Base-by-base conservation (phyloP, 495 filamentous ascomycete genomes). In the Hypoxylon perforatum region DNA sequence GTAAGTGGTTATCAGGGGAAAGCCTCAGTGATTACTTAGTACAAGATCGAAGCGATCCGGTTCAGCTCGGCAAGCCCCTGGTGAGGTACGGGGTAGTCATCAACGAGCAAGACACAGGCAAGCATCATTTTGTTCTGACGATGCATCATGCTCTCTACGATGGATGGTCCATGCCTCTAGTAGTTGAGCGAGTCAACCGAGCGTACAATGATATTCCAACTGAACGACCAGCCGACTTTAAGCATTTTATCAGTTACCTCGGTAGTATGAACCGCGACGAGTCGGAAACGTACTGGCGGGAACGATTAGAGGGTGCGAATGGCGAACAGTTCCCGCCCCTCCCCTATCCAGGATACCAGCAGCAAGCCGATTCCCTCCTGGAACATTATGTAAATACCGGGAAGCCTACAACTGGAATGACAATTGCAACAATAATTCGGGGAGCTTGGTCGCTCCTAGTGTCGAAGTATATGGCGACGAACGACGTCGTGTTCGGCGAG, bases 141-240 rank as follows among this genome's bases (percentile, higher is more conserved):
- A 80, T 88, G 48, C 88, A 91, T 60, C 89, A 92, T 56, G 84
- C 85, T 1, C 68, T 91, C 1, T 92, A 91, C 59, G 89, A 92
- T 53, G 88, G 88, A 15, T 90, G 87, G 86, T 87, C 82, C 7
- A 81, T 87, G 73, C 78, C 80, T 5, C 66, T 89, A 0, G 77
- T 90, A 11, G 76, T 88, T 5, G 76, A 87, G 14, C 77, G 84
- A 52, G 81, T 89, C 18, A 81, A 81, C 48, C 68, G 69, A 6
- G 69, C 74, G 6, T 82, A 81, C 45, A 54, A 63, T 4, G 69
- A 71, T 11, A 67, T 70, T 4, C 11, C 55, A 8, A 68, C 69
- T 0, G 84, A 81, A 55, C 83, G 85, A 74, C 78, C 78, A 4
- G 72, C 78, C 12, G 73, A 78, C 10, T 82, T 82, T 71, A 77